A percentile compares a stretch with the other conserved stretches of the same genome.
These are phyloP conservation scores for Candida coleopterorum DNA, from an alignment of 805 yeast genomes.

Conservation along the genomic window DNA sequence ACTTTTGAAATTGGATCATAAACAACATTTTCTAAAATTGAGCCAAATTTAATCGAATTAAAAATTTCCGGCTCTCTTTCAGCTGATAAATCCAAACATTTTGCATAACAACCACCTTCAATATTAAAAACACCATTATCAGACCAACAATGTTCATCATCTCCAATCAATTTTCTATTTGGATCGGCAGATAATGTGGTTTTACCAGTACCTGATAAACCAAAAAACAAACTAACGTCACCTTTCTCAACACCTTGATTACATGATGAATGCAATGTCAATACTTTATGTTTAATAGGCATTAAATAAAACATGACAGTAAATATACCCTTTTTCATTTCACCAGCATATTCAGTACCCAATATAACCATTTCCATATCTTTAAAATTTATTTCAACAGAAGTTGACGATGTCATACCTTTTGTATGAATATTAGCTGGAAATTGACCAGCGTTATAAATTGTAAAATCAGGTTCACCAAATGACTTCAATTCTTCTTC, in stretches of 20 bases:
- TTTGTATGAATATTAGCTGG: constrained; percentile 95
- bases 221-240: constrained; percentile 94
- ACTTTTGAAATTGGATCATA: constrained; percentile 74
- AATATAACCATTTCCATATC: constrained; percentile 98
- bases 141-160: constrained; percentile 99
- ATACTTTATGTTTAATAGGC: constrained; percentile 89
- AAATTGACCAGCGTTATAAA: constrained; percentile 98
- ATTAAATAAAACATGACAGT: constrained; percentile 98
- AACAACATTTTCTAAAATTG: constrained; percentile 89
- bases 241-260: constrained; percentile 79
- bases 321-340: constrained; percentile 99
- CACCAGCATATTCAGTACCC: constrained; percentile 99
- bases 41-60: constrained; percentile 90
- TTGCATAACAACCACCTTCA: constrained; percentile 99
- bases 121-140: constrained; percentile 97
- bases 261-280: constrained; percentile 92
- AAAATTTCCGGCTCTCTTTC: constrained; percentile 98
- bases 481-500: constrained; percentile 80
- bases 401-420: constrained; percentile 95
- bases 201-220: constrained; percentile 97
- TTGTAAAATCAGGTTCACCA: constrained; percentile 97
- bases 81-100: constrained; percentile 81
- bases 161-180: constrained; percentile 89
- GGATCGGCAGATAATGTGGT: constrained; percentile 97
- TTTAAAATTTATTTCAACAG: constrained; percentile 94